Evolutionary conservation across 495 filamentous ascomycete species (phyloP).

Genomic region (Lasiosphaeris hirsuta): DNA sequence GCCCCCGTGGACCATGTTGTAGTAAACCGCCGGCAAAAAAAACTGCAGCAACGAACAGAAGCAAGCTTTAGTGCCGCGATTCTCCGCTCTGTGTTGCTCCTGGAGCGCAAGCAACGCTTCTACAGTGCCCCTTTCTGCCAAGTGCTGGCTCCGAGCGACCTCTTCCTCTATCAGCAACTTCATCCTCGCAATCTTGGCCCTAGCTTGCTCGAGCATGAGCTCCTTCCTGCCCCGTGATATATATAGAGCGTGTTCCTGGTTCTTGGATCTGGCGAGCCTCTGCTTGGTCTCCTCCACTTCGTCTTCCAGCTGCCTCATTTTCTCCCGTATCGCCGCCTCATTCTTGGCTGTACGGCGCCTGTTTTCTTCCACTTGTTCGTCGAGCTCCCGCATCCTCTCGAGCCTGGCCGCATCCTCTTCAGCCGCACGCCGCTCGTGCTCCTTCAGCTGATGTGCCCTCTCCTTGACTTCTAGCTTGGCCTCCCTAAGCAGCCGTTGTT

Average conservation of each 20-base stretch:
- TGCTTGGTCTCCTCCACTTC: background rate
- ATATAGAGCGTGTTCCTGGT: too few relatives aligned
- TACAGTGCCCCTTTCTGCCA: background rate
- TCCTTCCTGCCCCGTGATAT: background rate
- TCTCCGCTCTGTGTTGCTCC: background rate
- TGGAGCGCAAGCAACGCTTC: background rate
- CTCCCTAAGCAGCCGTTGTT: too few relatives aligned
- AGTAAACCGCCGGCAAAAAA: conserved; percentile 13
- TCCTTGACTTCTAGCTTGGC: background rate
- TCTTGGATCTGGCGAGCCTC: background rate
- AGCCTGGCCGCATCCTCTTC: too few relatives aligned
- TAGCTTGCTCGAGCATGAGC: background rate
- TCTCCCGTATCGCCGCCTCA: background rate
- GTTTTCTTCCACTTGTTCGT: background rate
- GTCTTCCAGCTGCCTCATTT: background rate
- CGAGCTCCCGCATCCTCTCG: background rate
- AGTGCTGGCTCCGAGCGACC: background rate
- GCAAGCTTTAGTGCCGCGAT: conserved; percentile 10
- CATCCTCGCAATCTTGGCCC: background rate
- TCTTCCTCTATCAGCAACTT: background rate
- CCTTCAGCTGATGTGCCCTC: background rate
- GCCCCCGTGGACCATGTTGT: conserved; percentile 6
- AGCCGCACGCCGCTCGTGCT: background rate
- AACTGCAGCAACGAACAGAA: conserved; percentile 23
- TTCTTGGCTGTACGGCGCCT: background rate